Percentiles rank a stretch among this genome's conserved stretches.
These are phyloP conservation scores for Tausonia pullulans DNA, from an alignment of 1,284 basidiomycete genomes.

Conservation along the genomic window DNA sequence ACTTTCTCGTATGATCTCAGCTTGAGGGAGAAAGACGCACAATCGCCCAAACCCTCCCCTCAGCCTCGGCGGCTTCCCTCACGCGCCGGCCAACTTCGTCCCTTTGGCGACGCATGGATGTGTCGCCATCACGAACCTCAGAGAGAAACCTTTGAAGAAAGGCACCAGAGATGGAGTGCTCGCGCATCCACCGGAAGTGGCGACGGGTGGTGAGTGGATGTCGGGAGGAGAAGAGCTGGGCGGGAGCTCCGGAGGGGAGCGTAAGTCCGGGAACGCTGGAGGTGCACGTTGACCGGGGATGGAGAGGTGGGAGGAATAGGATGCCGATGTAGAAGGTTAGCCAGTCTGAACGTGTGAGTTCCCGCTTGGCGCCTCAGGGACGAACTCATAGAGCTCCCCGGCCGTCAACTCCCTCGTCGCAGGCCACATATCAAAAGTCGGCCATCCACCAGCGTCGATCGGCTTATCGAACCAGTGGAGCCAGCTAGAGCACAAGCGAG, in stretches of 20 bases:
- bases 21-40: slow-evolving; percentile 37
- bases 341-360: too few relatives aligned
- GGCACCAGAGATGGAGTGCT: slow-evolving; percentile 59
- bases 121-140: slow-evolving; percentile 41
- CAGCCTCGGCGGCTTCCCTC: slow-evolving; percentile 56
- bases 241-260: slow-evolving; percentile 43
- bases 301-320: background rate
- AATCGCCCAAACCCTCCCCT: slow-evolving; percentile 62
- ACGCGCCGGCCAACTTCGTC: slow-evolving; percentile 61
- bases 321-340: background rate
- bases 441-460: slow-evolving; percentile 51
- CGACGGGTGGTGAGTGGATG: slow-evolving; percentile 56
- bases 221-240: slow-evolving; percentile 59
- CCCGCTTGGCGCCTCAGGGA: background rate
- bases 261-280: slow-evolving; percentile 51
- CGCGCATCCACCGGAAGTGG: slow-evolving; percentile 71
- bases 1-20: too few relatives aligned
- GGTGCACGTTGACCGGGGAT: background rate
- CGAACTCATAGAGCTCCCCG: slow-evolving; percentile 47
- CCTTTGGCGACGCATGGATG: slow-evolving; percentile 42
- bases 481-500: slow-evolving; percentile 54
- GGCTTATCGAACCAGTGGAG: slow-evolving; percentile 64
- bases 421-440: slow-evolving; percentile 48
- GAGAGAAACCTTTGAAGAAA: slow-evolving; percentile 56
- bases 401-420: slow-evolving; percentile 42